Evolutionary conservation across 768 basidiomycete species (phyloP), one percentile per base, ranked within the genome.

Genomic region (Collybia nuda): DNA sequence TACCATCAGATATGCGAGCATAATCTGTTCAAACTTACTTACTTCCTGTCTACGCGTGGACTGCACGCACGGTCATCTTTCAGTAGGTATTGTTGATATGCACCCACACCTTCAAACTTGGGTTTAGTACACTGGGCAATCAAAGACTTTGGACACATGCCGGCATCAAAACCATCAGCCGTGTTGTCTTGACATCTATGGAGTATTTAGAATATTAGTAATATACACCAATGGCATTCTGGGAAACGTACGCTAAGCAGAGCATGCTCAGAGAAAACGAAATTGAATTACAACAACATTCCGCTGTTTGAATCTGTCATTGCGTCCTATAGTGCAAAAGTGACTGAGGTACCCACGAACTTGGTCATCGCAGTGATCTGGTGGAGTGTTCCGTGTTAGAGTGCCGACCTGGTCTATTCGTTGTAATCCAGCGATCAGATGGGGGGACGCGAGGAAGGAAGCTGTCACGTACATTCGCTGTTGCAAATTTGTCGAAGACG

Each of bases 261-360:
- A 44, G 44, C 44, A 44, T 44, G 15, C 44, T 44, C 18, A 44
- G 28, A n/a, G 44, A 26, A 44, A 44, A 44, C 29, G 44, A 29
- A 15, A 44, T 19, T 17, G 44, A 44, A 44, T 44, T 44, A 21
- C 44, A 44, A 21, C 44, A 44, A 23, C 44, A 44, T 8, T 35
- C 35, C 28, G 12, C 44, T 44, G 21, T 28, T 35, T 26, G 24
- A 2, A 44, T 4, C 28, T 35, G 24, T 24, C 15, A 32, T 32
- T 15, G n/a, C 26, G 9, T 9, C 17, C 32, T 28, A 44, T 17
- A 44, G 5, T 29, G 28, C 14, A 44, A 18, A 32, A 17, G 35
- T 44, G 9, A 17, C 5, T 26, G 24, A 19, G n/a, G 44, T 14
- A 44, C 44, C 15, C 44, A 44, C 44, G 28, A 17, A 44, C 44